Base-by-base conservation (phyloP, 2,329 filamentous ascomycete species). In the Fusarium chlamydosporum region DNA sequence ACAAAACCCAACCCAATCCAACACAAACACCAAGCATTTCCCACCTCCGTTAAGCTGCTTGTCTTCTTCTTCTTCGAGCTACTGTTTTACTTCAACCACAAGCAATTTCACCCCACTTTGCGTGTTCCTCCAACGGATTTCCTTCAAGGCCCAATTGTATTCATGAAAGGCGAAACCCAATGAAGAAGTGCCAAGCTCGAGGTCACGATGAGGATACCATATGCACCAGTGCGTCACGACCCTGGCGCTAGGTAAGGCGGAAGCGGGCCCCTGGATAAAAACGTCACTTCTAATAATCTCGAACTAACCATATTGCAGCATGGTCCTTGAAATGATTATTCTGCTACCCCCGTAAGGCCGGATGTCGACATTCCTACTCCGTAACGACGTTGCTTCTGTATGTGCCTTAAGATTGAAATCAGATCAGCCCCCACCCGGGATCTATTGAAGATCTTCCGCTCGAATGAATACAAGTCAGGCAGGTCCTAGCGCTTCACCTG, bases 401-500 rank as follows among this genome's bases (percentile, higher is more conserved):
- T 55, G 57, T 63, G 57, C 65, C 43, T 45, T 13, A 16, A 43
- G 55, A 43, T 54, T 57, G 62, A 53, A 63, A 70, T 60, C 48
- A 47, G 52, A 51, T 60, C 52, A 68, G 53, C 23, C 51, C 43
- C 72, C 72, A 68, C 72, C 35, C 20, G 20, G 51, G 54, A 60
- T 61, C 64, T 65, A 65, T 69, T 58, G 57, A 68, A 55, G 57
- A 61, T 66, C 65, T 65, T 72, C 67, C 56, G 41, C 41, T 64
- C 56, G 33, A 65, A 62, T 41, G 16, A 33, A 55, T 55, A 51
- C 59, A 65, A 73, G 55, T 61, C 61, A 73, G 13, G 70, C 47
- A 57, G 52, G 23, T 68, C 45, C 61, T 58, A 67, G 68, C 54
- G 56, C 47, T 40, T 41, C 56, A 54, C 55, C 45, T 20, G 52